phyloP scores from a whole-genome alignment of 768 basidiomycete genomes.

The Rhodotorula kratochvilovae region DNA sequence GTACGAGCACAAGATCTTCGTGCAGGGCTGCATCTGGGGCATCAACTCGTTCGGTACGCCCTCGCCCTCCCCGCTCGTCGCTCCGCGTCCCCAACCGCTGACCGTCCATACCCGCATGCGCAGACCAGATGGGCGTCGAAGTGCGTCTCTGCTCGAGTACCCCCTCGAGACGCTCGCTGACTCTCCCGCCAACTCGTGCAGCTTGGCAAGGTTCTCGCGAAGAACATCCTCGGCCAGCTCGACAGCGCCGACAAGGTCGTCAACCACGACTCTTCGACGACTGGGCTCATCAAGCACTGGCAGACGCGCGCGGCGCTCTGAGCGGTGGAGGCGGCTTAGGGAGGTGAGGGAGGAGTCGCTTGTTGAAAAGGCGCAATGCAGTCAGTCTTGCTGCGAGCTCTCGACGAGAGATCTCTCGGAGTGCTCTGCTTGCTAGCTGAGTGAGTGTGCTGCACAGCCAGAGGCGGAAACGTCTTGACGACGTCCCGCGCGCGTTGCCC shows the following conservation, averaged over 20 bases:
- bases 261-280: slow-evolving; percentile 93
- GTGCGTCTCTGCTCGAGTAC: slow-evolving; percentile 32
- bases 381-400: too few relatives aligned
- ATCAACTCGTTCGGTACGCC: slow-evolving; percentile 90
- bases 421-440: too few relatives aligned
- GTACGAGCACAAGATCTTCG: slow-evolving; percentile 99
- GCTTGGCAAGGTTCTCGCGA: slow-evolving; percentile 66
- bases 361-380: too few relatives aligned
- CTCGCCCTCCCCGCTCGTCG: too few relatives aligned
- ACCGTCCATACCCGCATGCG: neutral
- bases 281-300: slow-evolving; percentile 89
- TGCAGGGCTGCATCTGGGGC: slow-evolving; percentile 94
- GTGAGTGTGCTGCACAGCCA: too few relatives aligned
- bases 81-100: neutral
- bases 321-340: too few relatives aligned
- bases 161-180: neutral
- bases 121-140: slow-evolving; percentile 99
- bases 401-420: too few relatives aligned
- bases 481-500: too few relatives aligned
- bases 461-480: too few relatives aligned
- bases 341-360: too few relatives aligned
- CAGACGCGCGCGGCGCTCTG: too few relatives aligned
- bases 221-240: slow-evolving; percentile 87
- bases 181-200: neutral
- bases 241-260: slow-evolving; percentile 60